phyloP scores from a whole-genome alignment of 2,329 filamentous ascomycete genomes.

The Arthroderma sp. region DNA sequence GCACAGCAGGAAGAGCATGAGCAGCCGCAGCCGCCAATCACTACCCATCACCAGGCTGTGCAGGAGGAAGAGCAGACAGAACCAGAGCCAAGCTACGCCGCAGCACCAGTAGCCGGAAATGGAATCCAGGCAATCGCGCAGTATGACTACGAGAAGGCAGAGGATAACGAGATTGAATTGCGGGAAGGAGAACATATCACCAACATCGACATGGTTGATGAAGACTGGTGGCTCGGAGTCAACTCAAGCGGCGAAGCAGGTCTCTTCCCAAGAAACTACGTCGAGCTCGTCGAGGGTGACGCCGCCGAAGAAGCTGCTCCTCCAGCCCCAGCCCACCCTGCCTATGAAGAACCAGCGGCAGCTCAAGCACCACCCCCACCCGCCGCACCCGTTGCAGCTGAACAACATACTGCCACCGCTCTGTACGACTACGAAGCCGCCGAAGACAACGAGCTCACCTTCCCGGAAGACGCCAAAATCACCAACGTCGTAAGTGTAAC shows the following conservation, averaged over 20 bases:
- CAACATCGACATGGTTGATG: conserved; percentile 93
- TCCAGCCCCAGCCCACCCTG: conserved; percentile 28
- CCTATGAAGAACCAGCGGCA: conserved; percentile 20
- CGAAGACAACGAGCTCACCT: conserved; percentile 77
- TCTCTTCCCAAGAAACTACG: conserved; percentile 94
- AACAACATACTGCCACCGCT: conserved; percentile 55
- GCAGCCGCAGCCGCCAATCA: conserved; percentile 12
- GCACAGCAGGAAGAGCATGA: conserved; percentile 32
- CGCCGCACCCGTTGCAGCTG: conserved; percentile 34
- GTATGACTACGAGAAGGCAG: conserved; percentile 95
- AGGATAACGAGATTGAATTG: conserved; percentile 92
- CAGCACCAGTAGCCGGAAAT: conserved; percentile 34
- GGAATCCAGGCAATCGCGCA: conserved; percentile 67
- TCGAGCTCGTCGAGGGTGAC: conserved; percentile 58
- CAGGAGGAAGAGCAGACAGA: not conserved
- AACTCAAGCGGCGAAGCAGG: conserved; percentile 75
- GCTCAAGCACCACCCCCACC: conserved; percentile 25
- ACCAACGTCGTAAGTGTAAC: conserved; percentile 56
- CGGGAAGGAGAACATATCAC: conserved; percentile 77
- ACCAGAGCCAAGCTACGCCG: not conserved
- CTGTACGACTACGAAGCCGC: conserved; percentile 94
- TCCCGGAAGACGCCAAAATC: conserved; percentile 78
- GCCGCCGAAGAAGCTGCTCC: conserved; percentile 23
- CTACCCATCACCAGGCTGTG: not conserved
- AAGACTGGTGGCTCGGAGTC: conserved; percentile 97